phyloP scores from a whole-genome alignment of 441 rosid species.

The Bruguiera hainesii region DNA sequence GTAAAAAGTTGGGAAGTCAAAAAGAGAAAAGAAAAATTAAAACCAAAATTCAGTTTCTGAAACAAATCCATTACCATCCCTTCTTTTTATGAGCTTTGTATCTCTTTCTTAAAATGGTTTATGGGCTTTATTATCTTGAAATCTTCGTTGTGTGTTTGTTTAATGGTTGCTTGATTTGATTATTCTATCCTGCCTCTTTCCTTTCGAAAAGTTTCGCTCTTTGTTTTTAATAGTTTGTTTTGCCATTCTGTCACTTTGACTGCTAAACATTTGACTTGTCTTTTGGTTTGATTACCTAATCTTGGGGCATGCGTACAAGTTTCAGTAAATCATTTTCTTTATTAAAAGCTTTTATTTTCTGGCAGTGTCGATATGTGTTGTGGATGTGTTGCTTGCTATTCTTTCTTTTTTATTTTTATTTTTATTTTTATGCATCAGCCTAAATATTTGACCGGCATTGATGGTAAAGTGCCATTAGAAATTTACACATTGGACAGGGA shows the following conservation, averaged over 20 bases:
- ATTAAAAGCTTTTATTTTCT: not conserved
- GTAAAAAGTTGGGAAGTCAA: conserved; percentile 14
- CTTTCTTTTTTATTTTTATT: conserved; percentile 27
- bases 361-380: conserved; percentile 19
- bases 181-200: conserved; percentile 13
- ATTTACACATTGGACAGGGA: conserved; percentile 2
- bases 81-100: conserved; percentile 36
- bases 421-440: conserved; percentile 21
- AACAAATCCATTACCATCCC: conserved; percentile 26
- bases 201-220: conserved; percentile 31
- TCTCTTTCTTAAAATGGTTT: conserved; percentile 8
- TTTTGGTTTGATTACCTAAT: conserved; percentile 19
- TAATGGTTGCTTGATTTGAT: conserved; percentile 19
- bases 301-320: not conserved
- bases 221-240: conserved; percentile 1
- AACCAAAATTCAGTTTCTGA: conserved; percentile 10
- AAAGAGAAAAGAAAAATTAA: conserved; percentile 15
- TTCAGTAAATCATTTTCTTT: conserved; percentile 5
- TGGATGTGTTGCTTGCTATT: conserved; percentile 31
- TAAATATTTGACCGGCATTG: conserved; percentile 41
- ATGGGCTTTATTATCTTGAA: conserved; percentile 26
- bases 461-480: conserved; percentile 30
- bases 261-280: conserved; percentile 26
- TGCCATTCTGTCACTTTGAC: not conserved
- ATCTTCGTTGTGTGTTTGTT: conserved; percentile 26